Evolutionary conservation across 1,284 basidiomycete species (phyloP).

Genomic region (Apiotrichum mycotoxinovorans): DNA sequence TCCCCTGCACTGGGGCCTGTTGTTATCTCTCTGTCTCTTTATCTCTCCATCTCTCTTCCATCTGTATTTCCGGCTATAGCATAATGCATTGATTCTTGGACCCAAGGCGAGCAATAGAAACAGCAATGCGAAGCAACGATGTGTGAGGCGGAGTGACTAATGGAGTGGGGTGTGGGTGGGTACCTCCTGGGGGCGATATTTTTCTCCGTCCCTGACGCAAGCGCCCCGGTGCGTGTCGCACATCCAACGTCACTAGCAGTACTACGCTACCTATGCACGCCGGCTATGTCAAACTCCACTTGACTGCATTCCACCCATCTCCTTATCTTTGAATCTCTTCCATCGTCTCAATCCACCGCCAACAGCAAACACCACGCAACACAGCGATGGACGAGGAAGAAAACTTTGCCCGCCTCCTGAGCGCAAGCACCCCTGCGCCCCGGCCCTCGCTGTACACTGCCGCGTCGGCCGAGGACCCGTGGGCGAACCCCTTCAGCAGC

Average conservation of each 20-base stretch:
- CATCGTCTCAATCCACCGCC: neutral
- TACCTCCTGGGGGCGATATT: too few relatives aligned
- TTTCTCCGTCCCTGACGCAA: too few relatives aligned
- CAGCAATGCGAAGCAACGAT: neutral
- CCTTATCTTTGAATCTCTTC: neutral
- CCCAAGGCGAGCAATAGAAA: neutral
- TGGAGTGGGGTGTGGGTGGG: too few relatives aligned
- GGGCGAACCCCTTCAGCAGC: constrained; percentile 49
- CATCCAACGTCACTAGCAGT: too few relatives aligned
- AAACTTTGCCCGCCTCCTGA: constrained; percentile 40
- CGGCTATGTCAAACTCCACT: too few relatives aligned
- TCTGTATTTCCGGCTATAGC: constrained; percentile 3
- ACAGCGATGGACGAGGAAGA: constrained; percentile 48
- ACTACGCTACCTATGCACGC: too few relatives aligned
- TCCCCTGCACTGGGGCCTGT: neutral
- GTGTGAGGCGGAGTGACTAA: too few relatives aligned
- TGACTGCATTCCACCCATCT: neutral
- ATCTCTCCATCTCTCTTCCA: neutral
- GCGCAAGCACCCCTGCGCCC: constrained; percentile 32
- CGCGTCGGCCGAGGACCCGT: constrained; percentile 35
- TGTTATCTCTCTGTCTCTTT: neutral
- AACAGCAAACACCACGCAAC: constrained; percentile 2
- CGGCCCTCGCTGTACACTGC: constrained; percentile 28
- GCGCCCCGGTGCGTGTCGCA: too few relatives aligned
- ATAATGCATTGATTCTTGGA: neutral